Percentiles rank a stretch among this genome's conserved stretches.
These are phyloP conservation scores for Hanseniaspora occidentalis DNA, from an alignment of 805 yeast species.

Conservation along the genomic window DNA sequence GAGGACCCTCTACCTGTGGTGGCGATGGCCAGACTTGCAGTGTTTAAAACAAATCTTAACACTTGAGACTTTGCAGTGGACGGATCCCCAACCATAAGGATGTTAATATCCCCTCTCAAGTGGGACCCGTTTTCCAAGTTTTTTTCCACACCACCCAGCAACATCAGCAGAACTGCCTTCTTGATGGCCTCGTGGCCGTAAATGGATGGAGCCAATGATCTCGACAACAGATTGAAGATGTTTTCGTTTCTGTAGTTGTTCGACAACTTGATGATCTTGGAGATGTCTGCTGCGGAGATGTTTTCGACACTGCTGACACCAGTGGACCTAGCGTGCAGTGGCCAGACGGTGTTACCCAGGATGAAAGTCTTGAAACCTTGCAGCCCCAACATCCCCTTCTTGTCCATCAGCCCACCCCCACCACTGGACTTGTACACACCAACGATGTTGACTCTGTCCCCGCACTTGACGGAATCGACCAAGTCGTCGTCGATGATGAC, in stretches of 20 bases:
- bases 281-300: slow-evolving; percentile 70
- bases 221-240: slow-evolving; percentile 59
- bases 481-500: slow-evolving; percentile 89
- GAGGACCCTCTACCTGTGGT: slow-evolving; percentile 99
- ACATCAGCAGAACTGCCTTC: slow-evolving; percentile 79
- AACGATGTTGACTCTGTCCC: slow-evolving; percentile 87
- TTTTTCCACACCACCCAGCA: slow-evolving; percentile 89
- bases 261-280: slow-evolving; percentile 72
- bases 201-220: slow-evolving; percentile 89
- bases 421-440: slow-evolving; percentile 69
- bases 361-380: slow-evolving; percentile 74
- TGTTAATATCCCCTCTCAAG: slow-evolving; percentile 93
- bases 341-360: slow-evolving; percentile 79
- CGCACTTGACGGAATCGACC: slow-evolving; percentile 87
- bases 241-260: slow-evolving; percentile 59
- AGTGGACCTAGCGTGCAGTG: slow-evolving; percentile 76
- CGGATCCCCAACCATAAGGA: slow-evolving; percentile 97
- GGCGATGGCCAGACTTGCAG: slow-evolving; percentile 92
- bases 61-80: slow-evolving; percentile 97
- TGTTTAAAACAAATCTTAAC: slow-evolving; percentile 86
- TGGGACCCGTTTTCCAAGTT: slow-evolving; percentile 92
- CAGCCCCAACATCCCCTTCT: slow-evolving; percentile 11
- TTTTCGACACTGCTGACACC: slow-evolving; percentile 62
- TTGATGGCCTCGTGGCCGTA: slow-evolving; percentile 88
- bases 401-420: slow-evolving; percentile 56